Conservation (phyloP, 1,284 basidiomycete species). For the Sporisorium iseilematis-ciliati region DNA sequence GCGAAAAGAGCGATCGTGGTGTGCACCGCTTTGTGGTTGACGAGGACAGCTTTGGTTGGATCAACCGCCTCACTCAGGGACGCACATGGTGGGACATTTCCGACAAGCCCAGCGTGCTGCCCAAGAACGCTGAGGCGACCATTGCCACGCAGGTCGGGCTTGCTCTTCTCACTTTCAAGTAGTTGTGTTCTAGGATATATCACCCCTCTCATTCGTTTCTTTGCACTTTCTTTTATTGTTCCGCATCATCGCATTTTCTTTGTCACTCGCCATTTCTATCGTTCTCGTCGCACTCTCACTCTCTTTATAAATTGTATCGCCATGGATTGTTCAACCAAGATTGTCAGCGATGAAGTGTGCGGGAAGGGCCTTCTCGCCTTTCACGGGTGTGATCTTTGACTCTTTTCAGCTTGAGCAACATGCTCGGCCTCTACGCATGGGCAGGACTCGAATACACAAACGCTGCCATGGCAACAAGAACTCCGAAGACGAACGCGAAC, state of each 20-base stretch:
- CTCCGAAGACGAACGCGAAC: too few species aligned
- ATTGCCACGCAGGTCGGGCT: conserved; percentile 42
- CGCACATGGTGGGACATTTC: conserved; percentile 36
- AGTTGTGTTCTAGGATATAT: neutral
- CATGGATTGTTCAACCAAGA: neutral
- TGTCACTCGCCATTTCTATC: neutral
- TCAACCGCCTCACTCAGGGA: conserved; percentile 36
- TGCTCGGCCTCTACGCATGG: neutral
- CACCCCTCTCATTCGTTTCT: neutral
- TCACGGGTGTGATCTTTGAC: too few species aligned
- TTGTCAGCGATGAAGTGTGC: neutral
- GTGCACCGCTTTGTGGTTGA: conserved; percentile 36
- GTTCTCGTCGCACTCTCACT: neutral
- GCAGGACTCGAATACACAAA: neutral
- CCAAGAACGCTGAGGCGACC: conserved; percentile 27
- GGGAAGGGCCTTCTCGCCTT: neutral
- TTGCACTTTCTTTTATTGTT: conserved; percentile 5
- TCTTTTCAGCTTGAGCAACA: neutral
- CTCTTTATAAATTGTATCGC: neutral
- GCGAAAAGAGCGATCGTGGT: conserved; percentile 21
- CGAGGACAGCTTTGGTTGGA: conserved; percentile 50
- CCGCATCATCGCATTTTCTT: conserved; percentile 19
- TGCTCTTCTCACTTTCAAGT: conserved; percentile 43
- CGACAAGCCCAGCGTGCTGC: conserved; percentile 17
- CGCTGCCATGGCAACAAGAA: neutral